Evolutionary conservation across 2,329 filamentous ascomycete species (phyloP), one percentile per base, ranked within the genome.

Genomic region (Westerdykella ornata): DNA sequence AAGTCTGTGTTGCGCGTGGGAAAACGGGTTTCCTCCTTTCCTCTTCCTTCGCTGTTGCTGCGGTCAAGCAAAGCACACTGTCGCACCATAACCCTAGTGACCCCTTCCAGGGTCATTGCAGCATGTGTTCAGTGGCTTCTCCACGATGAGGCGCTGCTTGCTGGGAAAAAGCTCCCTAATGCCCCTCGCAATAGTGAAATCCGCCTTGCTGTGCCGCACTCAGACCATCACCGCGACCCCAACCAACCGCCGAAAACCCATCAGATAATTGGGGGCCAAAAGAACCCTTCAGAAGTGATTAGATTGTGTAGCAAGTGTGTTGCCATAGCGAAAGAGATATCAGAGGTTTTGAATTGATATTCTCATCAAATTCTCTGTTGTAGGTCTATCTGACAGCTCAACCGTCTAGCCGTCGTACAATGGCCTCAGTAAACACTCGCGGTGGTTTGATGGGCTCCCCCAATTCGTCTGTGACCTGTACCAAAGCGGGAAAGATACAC

Each of bases 401-500:
- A 4, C 41, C 51, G 43, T 56, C 53, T 5, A 63, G 46, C 3
- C 43, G 51, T 17, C 59, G 49, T 2, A 57, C 39, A 7, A 60
- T 48, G 39, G 55, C 51, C 42, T 62, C 57, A 33, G 5, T 33
- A 13, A 64, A 63, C 1, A 49, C 44, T 13, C 57, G 44, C 9
- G 62, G 58, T 17, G 54, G 53, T 9, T 31, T 48, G n/a, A 63
- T 35, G n/a, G 39, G 29, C 34, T 54, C 45, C 1, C 59, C 60
- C 9, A 46, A 39, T 26, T 66, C 63, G 33, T 65, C 56, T 14
- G 50, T 45, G 2, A 60, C 37, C 39, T 66, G 60, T 31, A 65
- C 41, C 36, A 67, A 51, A 8, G 58, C 59, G 6, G 64, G 64
- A 33, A 64, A 66, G 11, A 65, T 52, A 37, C 60, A 62, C 2